phyloP scores from a whole-genome alignment of 1,284 basidiomycete genomes.

The Grifola frondosa region DNA sequence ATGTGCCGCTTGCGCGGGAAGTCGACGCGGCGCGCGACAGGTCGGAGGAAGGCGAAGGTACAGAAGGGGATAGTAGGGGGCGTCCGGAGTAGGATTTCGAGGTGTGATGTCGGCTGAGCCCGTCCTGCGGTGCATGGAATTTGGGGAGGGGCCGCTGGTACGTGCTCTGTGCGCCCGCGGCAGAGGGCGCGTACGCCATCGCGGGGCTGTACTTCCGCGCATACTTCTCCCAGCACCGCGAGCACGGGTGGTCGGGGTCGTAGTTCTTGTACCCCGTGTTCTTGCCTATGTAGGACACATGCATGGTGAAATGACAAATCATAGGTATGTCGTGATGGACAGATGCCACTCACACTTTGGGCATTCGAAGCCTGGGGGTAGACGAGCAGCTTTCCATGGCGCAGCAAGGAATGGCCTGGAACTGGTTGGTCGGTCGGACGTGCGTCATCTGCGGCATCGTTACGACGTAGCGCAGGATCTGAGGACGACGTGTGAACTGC shows the following conservation, averaged over 20 bases:
- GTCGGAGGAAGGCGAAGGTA: constrained; percentile 12
- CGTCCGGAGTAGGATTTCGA: constrained; percentile 14
- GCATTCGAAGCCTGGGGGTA: constrained; percentile 64
- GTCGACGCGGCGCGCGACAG: constrained; percentile 23
- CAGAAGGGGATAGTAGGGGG: constrained; percentile 14
- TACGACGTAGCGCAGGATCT: neutral
- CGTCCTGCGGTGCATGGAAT: constrained; percentile 26
- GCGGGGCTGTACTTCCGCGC: constrained; percentile 57
- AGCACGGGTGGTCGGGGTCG: constrained; percentile 66
- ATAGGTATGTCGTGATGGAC: neutral
- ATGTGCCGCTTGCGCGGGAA: constrained; percentile 17
- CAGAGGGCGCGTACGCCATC: constrained; percentile 54
- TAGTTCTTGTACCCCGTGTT: constrained; percentile 72
- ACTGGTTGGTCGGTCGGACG: constrained; percentile 61
- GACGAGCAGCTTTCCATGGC: constrained; percentile 58
- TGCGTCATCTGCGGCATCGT: constrained; percentile 42
- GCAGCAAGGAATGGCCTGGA: constrained; percentile 64
- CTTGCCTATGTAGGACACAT: constrained; percentile 43
- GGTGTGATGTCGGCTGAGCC: constrained; percentile 15
- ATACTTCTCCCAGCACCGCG: constrained; percentile 70
- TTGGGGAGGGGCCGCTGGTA: constrained; percentile 41
- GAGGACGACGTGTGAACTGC: constrained; percentile 10
- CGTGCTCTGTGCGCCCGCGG: constrained; percentile 27
- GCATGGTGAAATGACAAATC: neutral
- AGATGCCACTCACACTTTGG: constrained; percentile 40